A percentile compares a stretch with the other conserved stretches of the same genome.
These are phyloP conservation scores for Capsaspora owczarzaki DNA, from an alignment of 78 protist genomes.

Conservation along the genomic window DNA sequence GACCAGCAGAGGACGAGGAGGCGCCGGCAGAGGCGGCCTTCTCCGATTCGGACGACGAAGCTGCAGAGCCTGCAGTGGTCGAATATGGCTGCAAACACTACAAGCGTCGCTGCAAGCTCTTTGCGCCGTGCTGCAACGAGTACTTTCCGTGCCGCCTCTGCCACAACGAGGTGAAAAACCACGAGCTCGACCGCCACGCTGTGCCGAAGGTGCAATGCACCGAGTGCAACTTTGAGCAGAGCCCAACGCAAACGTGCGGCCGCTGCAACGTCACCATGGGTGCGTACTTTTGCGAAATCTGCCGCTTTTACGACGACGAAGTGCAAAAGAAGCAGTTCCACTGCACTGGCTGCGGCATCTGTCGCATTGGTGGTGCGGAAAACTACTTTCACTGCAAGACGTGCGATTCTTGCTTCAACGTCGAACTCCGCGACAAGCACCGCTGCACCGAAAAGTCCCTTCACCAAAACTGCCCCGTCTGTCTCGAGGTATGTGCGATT, in stretches of 20 bases:
- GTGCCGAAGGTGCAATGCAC: too few species aligned
- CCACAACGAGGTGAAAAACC: conserved; percentile 10
- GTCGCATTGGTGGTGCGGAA: conserved; percentile 33
- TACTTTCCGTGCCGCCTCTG: conserved; percentile 26
- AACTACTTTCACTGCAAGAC: conserved; percentile 31
- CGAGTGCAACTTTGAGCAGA: background rate
- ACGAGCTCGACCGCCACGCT: conserved; percentile 21
- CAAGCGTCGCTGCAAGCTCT: conserved; percentile 9
- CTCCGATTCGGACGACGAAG: background rate
- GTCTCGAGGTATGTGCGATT: conserved; percentile 22
- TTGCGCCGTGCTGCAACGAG: conserved; percentile 21
- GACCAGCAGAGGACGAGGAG: too few species aligned
- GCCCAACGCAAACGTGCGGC: background rate
- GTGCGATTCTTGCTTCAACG: conserved; percentile 22
- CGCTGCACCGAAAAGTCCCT: conserved; percentile 14
- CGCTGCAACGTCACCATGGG: background rate
- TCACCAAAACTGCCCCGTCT: conserved; percentile 34
- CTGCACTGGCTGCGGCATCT: conserved; percentile 39
- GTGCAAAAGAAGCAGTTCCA: conserved; percentile 11
- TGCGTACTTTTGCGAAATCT: conserved; percentile 28
- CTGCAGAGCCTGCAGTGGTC: background rate
- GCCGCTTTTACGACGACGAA: conserved; percentile 36
- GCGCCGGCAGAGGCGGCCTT: too few species aligned
- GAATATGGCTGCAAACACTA: background rate
- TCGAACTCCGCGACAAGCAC: conserved; percentile 17